These are phyloP conservation scores for Neurospora tetrasperma DNA, from an alignment of 495 filamentous ascomycete genomes.

Conservation along the genomic window DNA sequence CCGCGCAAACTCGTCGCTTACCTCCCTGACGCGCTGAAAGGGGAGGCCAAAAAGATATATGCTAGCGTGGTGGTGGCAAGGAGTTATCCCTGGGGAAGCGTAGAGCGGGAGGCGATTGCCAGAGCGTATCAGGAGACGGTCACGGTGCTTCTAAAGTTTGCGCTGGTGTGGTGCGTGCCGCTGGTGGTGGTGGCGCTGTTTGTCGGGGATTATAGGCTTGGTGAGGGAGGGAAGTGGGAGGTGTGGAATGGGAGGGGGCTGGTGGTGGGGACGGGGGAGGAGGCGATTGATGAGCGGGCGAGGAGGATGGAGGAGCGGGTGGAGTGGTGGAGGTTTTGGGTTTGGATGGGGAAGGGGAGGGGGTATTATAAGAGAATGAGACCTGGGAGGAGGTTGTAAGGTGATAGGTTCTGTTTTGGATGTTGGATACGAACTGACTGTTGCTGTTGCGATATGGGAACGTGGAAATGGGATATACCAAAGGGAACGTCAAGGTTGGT, in stretches of 20 bases:
- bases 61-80: conserved; percentile 39
- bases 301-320: not conserved
- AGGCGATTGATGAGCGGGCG: not conserved
- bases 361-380: not conserved
- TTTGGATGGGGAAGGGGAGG: not conserved
- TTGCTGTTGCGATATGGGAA: not conserved
- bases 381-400: not conserved
- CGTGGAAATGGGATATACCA: not conserved
- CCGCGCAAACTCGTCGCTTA: conserved; percentile 36
- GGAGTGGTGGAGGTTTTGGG: not conserved
- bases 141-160: conserved; percentile 40
- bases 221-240: conserved; percentile 28
- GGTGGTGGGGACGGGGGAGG: not conserved
- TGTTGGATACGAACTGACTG: not conserved
- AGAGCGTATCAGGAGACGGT: conserved; percentile 44
- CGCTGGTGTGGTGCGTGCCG: conserved; percentile 31
- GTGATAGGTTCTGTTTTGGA: not conserved
- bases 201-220: conserved; percentile 39
- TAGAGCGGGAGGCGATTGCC: conserved; percentile 41
- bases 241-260: conserved; percentile 3
- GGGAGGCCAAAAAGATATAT: conserved; percentile 39
- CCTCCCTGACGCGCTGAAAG: conserved; percentile 43
- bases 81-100: conserved; percentile 37
- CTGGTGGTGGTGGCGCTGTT: conserved; percentile 32
- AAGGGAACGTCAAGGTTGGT: not conserved